Evolutionary conservation across 2,329 filamentous ascomycete genomes (phyloP), one percentile per base, ranked within the genome.

Genomic region (Sordariomycetes sp.): DNA sequence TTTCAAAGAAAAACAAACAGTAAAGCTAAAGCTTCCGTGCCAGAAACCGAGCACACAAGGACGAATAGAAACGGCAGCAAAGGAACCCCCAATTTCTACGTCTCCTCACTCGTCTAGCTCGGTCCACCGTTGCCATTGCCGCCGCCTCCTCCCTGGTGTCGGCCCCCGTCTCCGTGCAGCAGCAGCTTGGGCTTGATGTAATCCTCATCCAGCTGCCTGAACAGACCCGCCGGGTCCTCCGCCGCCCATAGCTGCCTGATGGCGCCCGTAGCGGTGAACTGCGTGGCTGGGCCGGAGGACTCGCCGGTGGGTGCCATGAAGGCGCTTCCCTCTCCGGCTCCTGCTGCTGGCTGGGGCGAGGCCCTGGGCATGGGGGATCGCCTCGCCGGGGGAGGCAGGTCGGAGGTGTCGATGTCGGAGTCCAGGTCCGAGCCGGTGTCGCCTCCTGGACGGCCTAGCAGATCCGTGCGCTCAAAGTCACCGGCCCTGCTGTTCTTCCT

Each of bases 181-280:
- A 96, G 59, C 36, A 96, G 61, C 52, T 81, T 85, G 14, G 90
- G 90, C 66, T 96, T 96, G 58, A 96, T 88, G 55, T 87, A 95
- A 40, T 88, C 86, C 58, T 98, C 92, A 55, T 98, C 92, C 39
- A 98, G 65, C 59, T 94, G 88, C 45, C 79, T 80, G 58, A 98
- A 94, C 61, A 93, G 76, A 30, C 83, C 86, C 8, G 85, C 83
- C 29, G 93, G 87, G 54, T 98, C 92, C 33, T 94, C 86, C 1
- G 82, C 74, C 12, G 82, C 84, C 45, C 94, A 78, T 8, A 98
- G 66, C 51, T 90, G 83, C 37, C 79, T 78, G 38, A 95, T 77
- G 0, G 87, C 83, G 20, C 78, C 82, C 15, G 78, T 73, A 9
- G 85, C 85, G 19, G 76, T 84, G 19, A 76, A 84, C 16, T 20